These are phyloP conservation scores for Desmodesmus armatus DNA, from an alignment of 139 green algal genomes.

Conservation along the genomic window DNA sequence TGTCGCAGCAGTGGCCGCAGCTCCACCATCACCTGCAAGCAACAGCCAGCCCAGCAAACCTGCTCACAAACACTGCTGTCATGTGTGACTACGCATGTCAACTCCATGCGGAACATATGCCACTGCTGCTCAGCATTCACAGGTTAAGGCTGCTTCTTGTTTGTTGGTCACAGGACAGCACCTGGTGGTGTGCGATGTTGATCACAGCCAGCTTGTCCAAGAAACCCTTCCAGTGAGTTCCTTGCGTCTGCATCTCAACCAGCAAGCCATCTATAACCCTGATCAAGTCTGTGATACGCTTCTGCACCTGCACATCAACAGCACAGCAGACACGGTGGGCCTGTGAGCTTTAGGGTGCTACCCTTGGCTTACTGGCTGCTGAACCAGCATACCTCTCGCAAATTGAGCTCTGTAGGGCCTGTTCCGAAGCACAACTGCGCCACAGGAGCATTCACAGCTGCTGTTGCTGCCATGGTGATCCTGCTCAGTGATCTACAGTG, in stretches of 20 bases:
- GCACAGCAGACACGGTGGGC: too few species aligned
- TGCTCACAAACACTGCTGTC: neutral
- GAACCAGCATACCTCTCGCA: neutral
- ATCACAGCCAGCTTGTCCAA: constrained; percentile 29
- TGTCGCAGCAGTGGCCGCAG: constrained; percentile 24
- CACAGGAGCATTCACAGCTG: neutral
- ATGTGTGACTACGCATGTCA: neutral
- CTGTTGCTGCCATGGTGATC: neutral
- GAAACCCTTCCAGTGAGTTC: neutral
- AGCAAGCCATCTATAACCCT: constrained; percentile 5
- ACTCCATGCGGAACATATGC: neutral
- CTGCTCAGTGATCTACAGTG: neutral
- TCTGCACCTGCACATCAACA: constrained; percentile 35
- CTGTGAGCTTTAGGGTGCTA: too few species aligned
- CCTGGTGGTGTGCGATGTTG: constrained; percentile 32
- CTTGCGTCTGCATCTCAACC: neutral
- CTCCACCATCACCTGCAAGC: constrained; percentile 16
- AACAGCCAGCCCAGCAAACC: neutral
- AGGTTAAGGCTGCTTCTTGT: too few species aligned
- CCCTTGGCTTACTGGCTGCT: too few species aligned
- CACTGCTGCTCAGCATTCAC: too few species aligned
- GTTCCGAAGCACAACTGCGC: constrained; percentile 23
- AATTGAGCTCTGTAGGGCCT: neutral
- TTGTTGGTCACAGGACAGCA: too few species aligned
- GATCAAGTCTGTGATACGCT: constrained; percentile 28